Evolutionary conservation across 371 early-diverging fungal genomes (phyloP).

Genomic region (Mucor racemosus): DNA sequence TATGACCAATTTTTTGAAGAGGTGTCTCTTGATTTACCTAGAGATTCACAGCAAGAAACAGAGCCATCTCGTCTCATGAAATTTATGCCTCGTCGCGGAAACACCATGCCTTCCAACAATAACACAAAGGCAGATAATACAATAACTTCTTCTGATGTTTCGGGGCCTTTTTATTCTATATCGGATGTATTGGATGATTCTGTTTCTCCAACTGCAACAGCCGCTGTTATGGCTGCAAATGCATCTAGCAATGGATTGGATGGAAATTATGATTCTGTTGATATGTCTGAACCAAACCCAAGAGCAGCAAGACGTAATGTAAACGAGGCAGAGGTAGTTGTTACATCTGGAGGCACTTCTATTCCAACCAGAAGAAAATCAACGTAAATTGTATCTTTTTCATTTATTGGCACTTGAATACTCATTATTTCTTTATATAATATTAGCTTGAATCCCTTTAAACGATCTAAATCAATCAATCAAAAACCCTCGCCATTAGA

Average conservation of each 20-base stretch:
- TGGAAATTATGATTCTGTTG: conserved; percentile 11
- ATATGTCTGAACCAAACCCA: conserved; percentile 21
- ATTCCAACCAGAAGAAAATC: conserved; percentile 29
- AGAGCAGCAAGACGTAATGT: conserved; percentile 49
- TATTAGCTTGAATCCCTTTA: conserved; percentile 38
- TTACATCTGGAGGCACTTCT: conserved; percentile 47
- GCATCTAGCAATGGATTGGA: not conserved
- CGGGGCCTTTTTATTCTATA: conserved; percentile 57
- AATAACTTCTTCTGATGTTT: conserved; percentile 36
- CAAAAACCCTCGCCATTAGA: conserved; percentile 53
- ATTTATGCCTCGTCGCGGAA: conserved; percentile 45
- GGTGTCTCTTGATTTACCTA: conserved; percentile 54
- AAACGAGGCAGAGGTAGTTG: conserved; percentile 45
- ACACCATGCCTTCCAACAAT: not conserved
- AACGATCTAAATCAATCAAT: conserved; percentile 29
- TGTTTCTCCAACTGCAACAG: conserved; percentile 20
- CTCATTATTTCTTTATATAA: conserved; percentile 19
- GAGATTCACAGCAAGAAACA: conserved; percentile 23
- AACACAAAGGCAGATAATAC: not conserved
- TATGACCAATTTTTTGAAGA: conserved; percentile 62
- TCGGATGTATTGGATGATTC: conserved; percentile 52
- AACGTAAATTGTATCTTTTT: conserved; percentile 34
- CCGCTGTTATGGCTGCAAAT: conserved; percentile 22
- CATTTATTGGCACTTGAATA: not conserved
- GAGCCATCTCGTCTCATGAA: conserved; percentile 40